Evolutionary conservation across 345 rosid genomes (phyloP), one percentile per base, ranked within the genome.

Genomic region (Luvunga scandens): DNA sequence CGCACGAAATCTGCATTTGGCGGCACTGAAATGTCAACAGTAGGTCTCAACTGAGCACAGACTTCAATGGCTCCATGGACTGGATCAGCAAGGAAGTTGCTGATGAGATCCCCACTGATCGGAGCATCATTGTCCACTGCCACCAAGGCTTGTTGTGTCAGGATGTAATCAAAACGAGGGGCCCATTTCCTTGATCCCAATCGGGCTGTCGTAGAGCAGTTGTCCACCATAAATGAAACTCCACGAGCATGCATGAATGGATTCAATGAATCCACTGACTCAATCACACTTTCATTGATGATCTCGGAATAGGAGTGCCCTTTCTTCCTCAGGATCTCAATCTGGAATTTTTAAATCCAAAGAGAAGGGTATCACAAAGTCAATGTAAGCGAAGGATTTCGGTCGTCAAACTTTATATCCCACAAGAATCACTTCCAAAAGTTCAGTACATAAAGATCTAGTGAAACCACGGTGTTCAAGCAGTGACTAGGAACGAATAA

Each of bases 241-340:
- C 99, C 98, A 6, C 98, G 93, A 4, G 99, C 99, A 69, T 92
- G 96, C 99, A 95, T 95, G 66, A 95, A 95, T 2, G 99, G 99
- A 77, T 95, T 95, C 48, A 93, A 77, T 16, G 99, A 95, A 81
- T 95, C 99, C 24, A 95, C 99, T 0, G 97, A 86, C 81, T 95
- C 99, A 3, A 93, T 95, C 84, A 95, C 87, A 77, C 97, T 92
- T 77, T 95, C 98, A 34, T 93, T 95, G 71, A 95, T 93, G 84
- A 95, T 95, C 83, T 95, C 99, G 0, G 99, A 93, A 87, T 90
- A 95, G 0, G 94, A 95, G 85, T 93, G 98, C n/a, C 99, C 96
- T 69, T 95, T 92, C 93, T 95, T 93, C 84, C 96, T 92, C 94
- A 92, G 85, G 59, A 92, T 75, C 84, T 95, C 98, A 30, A 92